These are phyloP conservation scores for Leccinum pachyderme DNA, from an alignment of 1,284 basidiomycete species.

Conservation along the genomic window DNA sequence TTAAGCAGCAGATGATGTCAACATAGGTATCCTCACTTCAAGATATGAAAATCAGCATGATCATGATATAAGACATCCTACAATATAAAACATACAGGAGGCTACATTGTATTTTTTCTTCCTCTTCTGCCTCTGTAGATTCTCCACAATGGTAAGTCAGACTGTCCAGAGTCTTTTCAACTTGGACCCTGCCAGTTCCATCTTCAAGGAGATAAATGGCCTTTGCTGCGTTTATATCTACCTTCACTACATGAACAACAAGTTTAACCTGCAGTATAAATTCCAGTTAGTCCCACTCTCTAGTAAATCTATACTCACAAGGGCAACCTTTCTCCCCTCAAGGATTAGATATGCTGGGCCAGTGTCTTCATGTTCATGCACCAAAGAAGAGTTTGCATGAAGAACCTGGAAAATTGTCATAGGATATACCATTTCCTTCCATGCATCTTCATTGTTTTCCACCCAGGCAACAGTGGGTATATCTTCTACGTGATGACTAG, in stretches of 20 bases:
- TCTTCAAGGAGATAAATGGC: conserved; percentile 25
- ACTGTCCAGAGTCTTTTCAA: conserved; percentile 2
- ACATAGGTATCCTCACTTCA: conserved; percentile 23
- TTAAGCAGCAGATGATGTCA: conserved; percentile 9
- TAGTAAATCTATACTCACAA: conserved; percentile 14
- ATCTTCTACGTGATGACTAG: conserved; percentile 8
- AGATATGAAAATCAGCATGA: background rate
- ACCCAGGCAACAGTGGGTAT: background rate
- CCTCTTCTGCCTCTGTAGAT: conserved; percentile 9
- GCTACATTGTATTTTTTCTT: conserved; percentile 6
- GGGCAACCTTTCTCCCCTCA: conserved; percentile 12
- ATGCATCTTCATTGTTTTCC: background rate
- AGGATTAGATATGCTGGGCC: background rate
- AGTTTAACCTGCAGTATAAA: conserved; percentile 18
- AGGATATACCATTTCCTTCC: conserved; percentile 17
- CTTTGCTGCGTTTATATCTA: background rate
- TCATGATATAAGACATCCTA: background rate
- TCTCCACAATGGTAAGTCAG: background rate
- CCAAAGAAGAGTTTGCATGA: conserved; percentile 10
- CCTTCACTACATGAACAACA: conserved; percentile 23
- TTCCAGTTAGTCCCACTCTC: background rate
- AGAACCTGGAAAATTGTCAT: conserved; percentile 27
- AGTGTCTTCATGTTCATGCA: background rate
- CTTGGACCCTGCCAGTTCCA: conserved; percentile 31
- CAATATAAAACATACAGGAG: conserved; percentile 18